Evolutionary conservation across 2,329 filamentous ascomycete species (phyloP), one percentile per base, ranked within the genome.

Genomic region (Paracamarosporium sp.): DNA sequence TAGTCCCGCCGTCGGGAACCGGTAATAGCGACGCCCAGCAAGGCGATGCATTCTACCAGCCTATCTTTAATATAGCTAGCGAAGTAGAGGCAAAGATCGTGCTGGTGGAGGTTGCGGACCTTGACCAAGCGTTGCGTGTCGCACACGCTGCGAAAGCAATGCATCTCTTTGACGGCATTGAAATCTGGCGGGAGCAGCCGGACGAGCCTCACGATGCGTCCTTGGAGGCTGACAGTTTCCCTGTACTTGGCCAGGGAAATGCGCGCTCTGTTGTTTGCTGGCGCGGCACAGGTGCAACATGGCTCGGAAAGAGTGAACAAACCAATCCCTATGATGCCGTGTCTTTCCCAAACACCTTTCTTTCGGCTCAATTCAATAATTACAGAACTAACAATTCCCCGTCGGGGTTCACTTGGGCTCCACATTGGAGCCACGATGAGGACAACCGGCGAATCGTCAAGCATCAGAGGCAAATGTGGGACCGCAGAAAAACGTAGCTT

Each of bases 51-150:
- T 95, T 95, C 72, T 95, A 95, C 69, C 82, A 83, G 2, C 81
- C 83, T 5, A 77, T 95, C 1, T 73, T 93, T 1, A 75, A 83
- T 0, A 75, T 90, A 9, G 86, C 86, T 0, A 57, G 69, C 1
- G 52, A 74, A 1, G 68, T 87, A 4, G 66, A 78, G 20, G 83
- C 88, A 0, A 83, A 81, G 44, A 67, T 89, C 7, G 71, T 90
- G 9, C 73, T 92, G 0, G 82, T 93, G 61, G 92, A 96, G 74
- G 84, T 94, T 25, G 90, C 88, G 0, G 90, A 91, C 66, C 73
- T 86, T 58, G 79, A 76, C 5, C 92, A 96, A 76, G 91, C 90
- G 0, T 53, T 75, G 5, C 81, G 91, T 12, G 89, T 95, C 1
- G 82, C 84, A 1, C 66, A 72, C 8, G 77, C 86, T 69, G 84